These are phyloP conservation scores for Chaetomiaceae sp. DNA, from an alignment of 2,329 filamentous ascomycete genomes.

Conservation along the genomic window DNA sequence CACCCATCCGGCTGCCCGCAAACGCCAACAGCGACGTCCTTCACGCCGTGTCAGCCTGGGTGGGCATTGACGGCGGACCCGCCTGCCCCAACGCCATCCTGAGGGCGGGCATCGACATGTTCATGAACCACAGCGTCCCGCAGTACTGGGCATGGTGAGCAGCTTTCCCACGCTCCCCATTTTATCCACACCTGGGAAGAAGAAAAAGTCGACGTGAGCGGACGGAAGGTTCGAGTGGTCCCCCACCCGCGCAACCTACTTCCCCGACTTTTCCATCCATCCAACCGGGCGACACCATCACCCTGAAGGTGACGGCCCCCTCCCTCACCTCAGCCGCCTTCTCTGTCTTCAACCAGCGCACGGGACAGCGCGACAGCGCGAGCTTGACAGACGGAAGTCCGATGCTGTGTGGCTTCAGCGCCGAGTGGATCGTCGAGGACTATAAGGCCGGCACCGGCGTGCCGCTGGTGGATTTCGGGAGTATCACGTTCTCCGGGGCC, in stretches of 20 bases:
- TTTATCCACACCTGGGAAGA: no score
- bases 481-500: background rate
- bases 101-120: slow-evolving; percentile 50
- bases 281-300: slow-evolving; percentile 3
- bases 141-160: slow-evolving; percentile 10
- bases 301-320: slow-evolving; percentile 1
- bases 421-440: slow-evolving; percentile 15
- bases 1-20: slow-evolving; percentile 41
- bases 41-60: slow-evolving; percentile 44
- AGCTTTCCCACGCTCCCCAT: background rate
- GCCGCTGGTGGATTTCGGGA: slow-evolving; percentile 10
- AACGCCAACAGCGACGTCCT: slow-evolving; percentile 33
- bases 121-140: slow-evolving; percentile 1
- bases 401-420: slow-evolving; percentile 6
- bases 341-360: background rate
- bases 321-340: background rate
- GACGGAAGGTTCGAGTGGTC: slow-evolving; percentile 7
- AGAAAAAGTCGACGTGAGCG: no score
- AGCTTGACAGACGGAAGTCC: background rate
- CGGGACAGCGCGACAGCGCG: background rate
- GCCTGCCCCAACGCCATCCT: slow-evolving; percentile 51
- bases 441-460: slow-evolving; percentile 2
- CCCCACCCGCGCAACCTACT: background rate
- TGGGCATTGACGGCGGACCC: slow-evolving; percentile 56
- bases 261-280: background rate